Base-by-base conservation (phyloP, 306 rosid genomes). In the Gillenia trifoliata region DNA sequence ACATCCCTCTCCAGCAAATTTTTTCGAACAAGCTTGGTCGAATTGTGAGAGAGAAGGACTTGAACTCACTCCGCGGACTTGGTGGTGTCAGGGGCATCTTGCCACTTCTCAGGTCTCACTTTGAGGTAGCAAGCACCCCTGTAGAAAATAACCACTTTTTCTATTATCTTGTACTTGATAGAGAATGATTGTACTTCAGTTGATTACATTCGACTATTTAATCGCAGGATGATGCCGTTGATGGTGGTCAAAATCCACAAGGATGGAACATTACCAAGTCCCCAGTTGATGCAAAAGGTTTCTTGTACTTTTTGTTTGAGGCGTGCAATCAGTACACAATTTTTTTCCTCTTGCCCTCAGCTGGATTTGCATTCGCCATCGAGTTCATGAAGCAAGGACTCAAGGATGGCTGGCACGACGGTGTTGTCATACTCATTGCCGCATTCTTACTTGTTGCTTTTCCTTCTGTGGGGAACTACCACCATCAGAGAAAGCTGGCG, bases 391-490 rank as follows among this genome's bases (percentile, higher is more conserved):
- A 77, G 75, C 84, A 82, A 75, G 96, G 98, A 38, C 64, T 71
- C 15, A 73, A 69, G 77, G 11, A 75, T 75, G 88, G 92, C 12
- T 90, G 94, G 96, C 90, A 78, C 11, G 96, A 89, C 16, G 84
- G 86, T 22, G 76, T 75, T 70, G 89, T 84, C 17, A 76, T 85
- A 25, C 63, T 90, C 26, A 10, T 79, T 47, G 59, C 89, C 3
- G 50, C 81, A 22, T 3, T 83, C 31, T 2, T 90, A 41, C 62
- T 88, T 22, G 52, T 92, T 54, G 45, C 75, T 47, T 55, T 78
- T 78, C 31, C 87, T 73, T 68, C 91, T 0, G 40, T 80, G 16
- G 38, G 68, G 55, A 75, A 68, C 77, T 82, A 77, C 76, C 22
- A 3, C 72, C 78, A 52, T 0, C 75, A 82, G 72, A 78, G 81